Evolutionary conservation across 2,329 filamentous ascomycete genomes (phyloP), one percentile per base, ranked within the genome.

Genomic region (Colletotrichum sp.): DNA sequence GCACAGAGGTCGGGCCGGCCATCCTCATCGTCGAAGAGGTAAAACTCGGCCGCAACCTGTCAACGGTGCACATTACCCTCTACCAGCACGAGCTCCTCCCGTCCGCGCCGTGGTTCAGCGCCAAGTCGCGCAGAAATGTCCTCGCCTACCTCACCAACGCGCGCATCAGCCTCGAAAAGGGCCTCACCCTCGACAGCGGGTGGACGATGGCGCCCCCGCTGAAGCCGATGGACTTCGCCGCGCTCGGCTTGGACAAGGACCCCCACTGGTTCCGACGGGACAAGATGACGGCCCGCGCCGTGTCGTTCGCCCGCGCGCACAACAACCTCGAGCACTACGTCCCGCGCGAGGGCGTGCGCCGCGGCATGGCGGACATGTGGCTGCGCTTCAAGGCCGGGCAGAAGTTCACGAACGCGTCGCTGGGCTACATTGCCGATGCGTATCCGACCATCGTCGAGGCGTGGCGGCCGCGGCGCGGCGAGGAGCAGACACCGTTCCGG

Each of bases 371-470:
- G 36, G 93, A 95, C 80, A 88, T 94, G 82, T 96, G 94, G 94
- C 85, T 94, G 5, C 89, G 91, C 30, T 89, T 94, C 71, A 83
- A 87, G 2, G 91, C 90, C 16, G 89, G 89, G 2, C 90, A 90
- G 75, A 88, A 84, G 48, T 95, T 94, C 86, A 95, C 90, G 2
- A 89, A 94, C 78, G 88, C 89, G 5, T 87, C 89, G 2, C 85
- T 96, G 3, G 93, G 91, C 0, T 95, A 91, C 79, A 85, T 95
- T 8, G 88, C 88, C 22, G 95, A 96, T 82, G 91, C 92, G 81
- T 95, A 93, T 78, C 93, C 93, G 4, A 90, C 93, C 81, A 87
- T 94, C 28, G 83, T 94, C 16, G 92, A 95, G 82, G 83, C 84
- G 1, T 88, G 85, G 62, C 82, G 86, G 6, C 85, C 85, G 16